A percentile compares a stretch with the other conserved stretches of the same genome.
phyloP scores from a whole-genome alignment of 148 eudicot species.

The Vaccinium corymbosum region DNA sequence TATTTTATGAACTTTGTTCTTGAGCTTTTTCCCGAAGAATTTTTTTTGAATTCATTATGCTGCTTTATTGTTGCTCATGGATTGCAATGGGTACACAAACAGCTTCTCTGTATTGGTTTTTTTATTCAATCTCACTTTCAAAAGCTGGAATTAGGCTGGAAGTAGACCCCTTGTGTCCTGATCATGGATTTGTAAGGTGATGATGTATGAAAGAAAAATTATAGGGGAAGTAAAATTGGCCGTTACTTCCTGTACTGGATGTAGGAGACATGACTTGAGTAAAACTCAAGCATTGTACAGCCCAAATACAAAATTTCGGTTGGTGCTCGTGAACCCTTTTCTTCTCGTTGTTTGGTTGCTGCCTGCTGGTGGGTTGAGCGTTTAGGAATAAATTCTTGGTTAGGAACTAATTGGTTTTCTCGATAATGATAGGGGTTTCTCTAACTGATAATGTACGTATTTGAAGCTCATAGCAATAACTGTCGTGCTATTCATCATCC shows the following conservation, averaged over 20 bases:
- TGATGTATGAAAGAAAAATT: background rate
- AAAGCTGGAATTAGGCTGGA: background rate
- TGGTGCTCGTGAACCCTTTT: background rate
- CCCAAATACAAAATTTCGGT: no score
- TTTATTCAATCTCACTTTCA: background rate
- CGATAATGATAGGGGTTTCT: background rate
- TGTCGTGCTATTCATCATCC: no score
- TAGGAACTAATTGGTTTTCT: background rate
- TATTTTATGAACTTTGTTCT: background rate
- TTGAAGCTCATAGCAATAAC: no score
- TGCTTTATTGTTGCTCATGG: background rate
- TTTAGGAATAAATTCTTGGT: background rate
- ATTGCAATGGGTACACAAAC: background rate
- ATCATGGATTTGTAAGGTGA: background rate
- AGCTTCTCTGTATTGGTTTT: background rate
- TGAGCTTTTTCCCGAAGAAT: background rate
- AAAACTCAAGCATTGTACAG: background rate
- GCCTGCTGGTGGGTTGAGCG: no score
- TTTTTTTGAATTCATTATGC: background rate
- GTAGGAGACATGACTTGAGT: background rate
- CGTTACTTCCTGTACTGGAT: background rate
- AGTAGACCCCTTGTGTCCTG: background rate
- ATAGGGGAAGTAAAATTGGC: background rate
- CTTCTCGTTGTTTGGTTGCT: background rate
- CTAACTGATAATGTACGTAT: no score